A percentile compares a stretch with the other conserved stretches of the same genome.
Evolutionary conservation across 768 basidiomycete species (phyloP).

Genomic region (Termitomyces sp.): DNA sequence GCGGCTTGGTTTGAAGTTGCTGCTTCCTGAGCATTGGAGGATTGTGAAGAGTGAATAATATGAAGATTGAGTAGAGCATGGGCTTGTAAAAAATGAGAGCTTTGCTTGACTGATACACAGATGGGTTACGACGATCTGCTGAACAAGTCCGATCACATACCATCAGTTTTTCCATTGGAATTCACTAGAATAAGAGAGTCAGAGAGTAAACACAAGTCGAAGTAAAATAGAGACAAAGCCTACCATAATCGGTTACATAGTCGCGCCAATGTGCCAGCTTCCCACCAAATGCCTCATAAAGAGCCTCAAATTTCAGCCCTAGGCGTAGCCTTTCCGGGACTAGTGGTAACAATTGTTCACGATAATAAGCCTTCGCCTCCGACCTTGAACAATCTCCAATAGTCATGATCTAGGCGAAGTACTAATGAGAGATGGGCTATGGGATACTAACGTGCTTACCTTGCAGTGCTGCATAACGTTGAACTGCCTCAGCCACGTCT

Average conservation of each 20-base stretch:
- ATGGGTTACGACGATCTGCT: background rate
- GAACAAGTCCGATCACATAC: slow-evolving; percentile 32
- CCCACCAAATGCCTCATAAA: slow-evolving; percentile 80
- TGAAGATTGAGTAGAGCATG: slow-evolving; percentile 81
- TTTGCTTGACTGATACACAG: slow-evolving; percentile 53
- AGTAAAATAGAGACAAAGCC: slow-evolving; percentile 12
- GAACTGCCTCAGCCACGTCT: slow-evolving; percentile 74
- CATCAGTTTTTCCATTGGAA: slow-evolving; percentile 62
- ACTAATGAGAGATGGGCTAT: background rate
- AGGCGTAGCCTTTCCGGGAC: slow-evolving; percentile 58
- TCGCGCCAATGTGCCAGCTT: slow-evolving; percentile 82
- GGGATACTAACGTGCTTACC: slow-evolving; percentile 25
- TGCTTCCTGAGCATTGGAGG: slow-evolving; percentile 27
- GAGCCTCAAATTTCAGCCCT: slow-evolving; percentile 59
- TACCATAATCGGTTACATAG: slow-evolving; percentile 70
- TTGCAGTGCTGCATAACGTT: slow-evolving; percentile 84
- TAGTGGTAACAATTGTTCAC: slow-evolving; percentile 55
- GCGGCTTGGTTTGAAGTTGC: slow-evolving; percentile 25
- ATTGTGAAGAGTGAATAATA: slow-evolving; percentile 78
- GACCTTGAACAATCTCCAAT: slow-evolving; percentile 74
- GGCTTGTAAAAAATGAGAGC: slow-evolving; percentile 82
- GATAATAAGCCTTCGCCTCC: slow-evolving; percentile 64
- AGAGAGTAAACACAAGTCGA: background rate
- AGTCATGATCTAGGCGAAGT: slow-evolving; percentile 52
- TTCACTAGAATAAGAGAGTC: slow-evolving; percentile 45